Percentiles rank a stretch among this genome's conserved stretches.
These are phyloP conservation scores for Talaromyces sp. DNA, from an alignment of 2,329 filamentous ascomycete species.

Conservation along the genomic window DNA sequence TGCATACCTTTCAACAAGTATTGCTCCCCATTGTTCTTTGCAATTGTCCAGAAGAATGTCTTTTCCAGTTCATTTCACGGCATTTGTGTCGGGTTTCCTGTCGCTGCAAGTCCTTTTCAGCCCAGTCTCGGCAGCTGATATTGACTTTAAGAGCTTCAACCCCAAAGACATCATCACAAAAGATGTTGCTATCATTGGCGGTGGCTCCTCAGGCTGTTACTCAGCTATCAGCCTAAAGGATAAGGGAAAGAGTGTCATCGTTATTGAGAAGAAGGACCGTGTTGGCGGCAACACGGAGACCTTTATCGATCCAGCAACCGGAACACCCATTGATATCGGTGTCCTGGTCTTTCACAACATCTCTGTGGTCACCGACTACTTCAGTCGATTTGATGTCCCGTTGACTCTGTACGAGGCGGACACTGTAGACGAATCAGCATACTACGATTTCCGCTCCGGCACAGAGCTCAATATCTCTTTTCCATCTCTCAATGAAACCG, in stretches of 20 bases:
- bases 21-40: background rate
- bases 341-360: slow-evolving; percentile 30
- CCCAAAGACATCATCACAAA: slow-evolving; percentile 19
- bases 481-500: slow-evolving; percentile 14
- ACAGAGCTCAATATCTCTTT: slow-evolving; percentile 20
- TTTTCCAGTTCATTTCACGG: background rate
- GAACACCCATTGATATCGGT: slow-evolving; percentile 30
- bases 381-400: slow-evolving; percentile 18
- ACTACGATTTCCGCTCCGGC: slow-evolving; percentile 30
- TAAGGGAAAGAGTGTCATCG: slow-evolving; percentile 27
- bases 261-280: slow-evolving; percentile 29
- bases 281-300: slow-evolving; percentile 33
- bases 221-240: slow-evolving; percentile 31
- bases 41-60: background rate
- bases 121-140: background rate
- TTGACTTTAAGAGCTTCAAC: background rate
- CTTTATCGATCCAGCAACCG: slow-evolving; percentile 25
- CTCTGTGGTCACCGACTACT: slow-evolving; percentile 25
- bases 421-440: slow-evolving; percentile 21
- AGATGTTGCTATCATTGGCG: slow-evolving; percentile 33
- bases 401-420: background rate
- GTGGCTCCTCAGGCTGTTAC: slow-evolving; percentile 32
- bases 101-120: background rate
- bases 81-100: background rate
- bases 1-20: background rate